Base-by-base conservation (phyloP, 352 stramenopile species). In the Nothophytophthora sp. region DNA sequence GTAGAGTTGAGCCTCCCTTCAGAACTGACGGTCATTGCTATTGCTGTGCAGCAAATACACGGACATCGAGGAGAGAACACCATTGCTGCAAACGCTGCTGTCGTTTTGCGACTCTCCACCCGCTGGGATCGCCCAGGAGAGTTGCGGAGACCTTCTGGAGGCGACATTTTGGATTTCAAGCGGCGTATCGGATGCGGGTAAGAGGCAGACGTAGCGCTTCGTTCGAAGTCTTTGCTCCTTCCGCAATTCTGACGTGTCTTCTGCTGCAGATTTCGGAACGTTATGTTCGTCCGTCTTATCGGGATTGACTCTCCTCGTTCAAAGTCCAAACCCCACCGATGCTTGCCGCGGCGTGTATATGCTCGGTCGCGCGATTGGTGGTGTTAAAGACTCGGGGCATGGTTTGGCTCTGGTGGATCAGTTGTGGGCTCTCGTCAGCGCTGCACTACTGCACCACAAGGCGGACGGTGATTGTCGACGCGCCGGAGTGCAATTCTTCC, bases 41-140 rank as follows among this genome's bases (percentile, higher is more conserved):
- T 16, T 7, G 60, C n/a, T 61, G 25, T 45, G 6, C 45, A 87
- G 76, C 25, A 85, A 94, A 47, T 83, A 88, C 48, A 84, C 81
- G 15, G 70, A 70, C 4, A 40, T 78, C 45, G 56, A 68, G 12
- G 79, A 88, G 11, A 78, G 79, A 32, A 28, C 64, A 1, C 59
- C 75, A 23, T 46, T 88, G 28, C 29, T 89, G 6, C 57, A 70
- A 37, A 16, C 47, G 19, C 33, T 82, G 41, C 50, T 71, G 9
- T 41, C 28, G 36, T 65, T 63, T 24, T 70, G 60, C 36, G 64
- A 40, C 29, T 36, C 42, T 13, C 23, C 45, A 18, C 55, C 50
- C 32, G 37, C 25, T 13, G 54, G 59, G 22, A 42, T 33, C 29
- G 48, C 42, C 18, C 50, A 59, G 47, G 39, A 63, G 36, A 63